These are phyloP conservation scores for Cladosporium phlei DNA, from an alignment of 2,329 filamentous ascomycete genomes.

Conservation along the genomic window DNA sequence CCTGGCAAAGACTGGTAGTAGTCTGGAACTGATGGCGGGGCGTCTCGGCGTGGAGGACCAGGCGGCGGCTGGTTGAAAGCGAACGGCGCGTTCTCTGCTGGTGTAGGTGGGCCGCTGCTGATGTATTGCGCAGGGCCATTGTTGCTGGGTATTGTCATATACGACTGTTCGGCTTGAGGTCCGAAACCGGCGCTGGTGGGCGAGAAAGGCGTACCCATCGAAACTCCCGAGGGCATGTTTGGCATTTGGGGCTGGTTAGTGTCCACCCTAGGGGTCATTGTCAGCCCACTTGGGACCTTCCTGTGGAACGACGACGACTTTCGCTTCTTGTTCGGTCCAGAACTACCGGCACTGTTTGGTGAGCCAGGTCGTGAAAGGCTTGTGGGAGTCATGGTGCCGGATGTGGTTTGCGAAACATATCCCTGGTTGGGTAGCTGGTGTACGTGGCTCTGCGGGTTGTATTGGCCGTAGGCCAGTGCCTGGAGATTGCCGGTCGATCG, in stretches of 20 bases:
- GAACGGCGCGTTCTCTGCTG: constrained; percentile 24
- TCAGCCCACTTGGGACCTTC: constrained; percentile 67
- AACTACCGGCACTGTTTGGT: constrained; percentile 52
- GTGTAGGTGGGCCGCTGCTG: constrained; percentile 30
- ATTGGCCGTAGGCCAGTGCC: constrained; percentile 40
- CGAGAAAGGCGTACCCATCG: constrained; percentile 35
- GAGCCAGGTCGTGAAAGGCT: constrained; percentile 70
- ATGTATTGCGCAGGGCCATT: constrained; percentile 23
- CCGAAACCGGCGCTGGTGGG: constrained; percentile 19
- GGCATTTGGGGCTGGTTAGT: constrained; percentile 38
- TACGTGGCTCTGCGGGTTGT: constrained; percentile 32
- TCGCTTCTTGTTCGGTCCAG: constrained; percentile 72
- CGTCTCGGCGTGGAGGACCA: constrained; percentile 17
- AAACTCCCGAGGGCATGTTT: constrained; percentile 26
- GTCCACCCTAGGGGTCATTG: constrained; percentile 74
- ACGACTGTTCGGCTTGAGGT: constrained; percentile 21
- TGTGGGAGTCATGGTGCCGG: constrained; percentile 52
- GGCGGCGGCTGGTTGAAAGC: constrained; percentile 23
- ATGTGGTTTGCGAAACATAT: constrained; percentile 34
- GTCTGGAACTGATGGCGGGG: constrained; percentile 20
- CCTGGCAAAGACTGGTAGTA: constrained; percentile 41
- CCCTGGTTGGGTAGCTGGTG: constrained; percentile 30
- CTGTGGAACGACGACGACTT: constrained; percentile 52
- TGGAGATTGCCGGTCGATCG: constrained; percentile 62
- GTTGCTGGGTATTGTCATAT: constrained; percentile 31